Conservation (phyloP, 2,329 filamentous ascomycete genomes). For the Annulohypoxylon truncatum region DNA sequence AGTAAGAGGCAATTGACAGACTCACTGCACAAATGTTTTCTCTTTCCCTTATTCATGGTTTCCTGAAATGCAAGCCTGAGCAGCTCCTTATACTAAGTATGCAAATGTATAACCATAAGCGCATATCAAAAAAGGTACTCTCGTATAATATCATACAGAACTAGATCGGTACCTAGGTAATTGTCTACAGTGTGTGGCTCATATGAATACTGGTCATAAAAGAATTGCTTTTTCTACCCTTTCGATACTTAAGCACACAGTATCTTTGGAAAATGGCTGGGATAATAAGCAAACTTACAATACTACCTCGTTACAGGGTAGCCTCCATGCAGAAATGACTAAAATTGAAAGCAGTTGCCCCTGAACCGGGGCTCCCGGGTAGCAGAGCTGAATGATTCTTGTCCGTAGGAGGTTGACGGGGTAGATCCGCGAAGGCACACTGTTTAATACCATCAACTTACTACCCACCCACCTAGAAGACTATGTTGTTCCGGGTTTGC, state of each 20-base stretch:
- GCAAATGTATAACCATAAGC: no score
- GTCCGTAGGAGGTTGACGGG: neutral
- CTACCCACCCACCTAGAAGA: neutral
- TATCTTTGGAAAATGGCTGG: neutral
- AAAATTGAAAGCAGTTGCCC: neutral
- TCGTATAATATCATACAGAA: no score
- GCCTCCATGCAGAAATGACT: neutral
- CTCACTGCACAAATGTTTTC: no score
- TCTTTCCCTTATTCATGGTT: no score
- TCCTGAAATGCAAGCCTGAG: no score
- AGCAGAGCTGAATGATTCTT: neutral
- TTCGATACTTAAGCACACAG: neutral
- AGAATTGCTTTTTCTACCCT: neutral
- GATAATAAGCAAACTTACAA: neutral
- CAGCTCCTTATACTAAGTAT: no score
- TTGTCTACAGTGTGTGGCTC: neutral
- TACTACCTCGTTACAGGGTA: neutral
- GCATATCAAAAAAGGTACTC: no score
- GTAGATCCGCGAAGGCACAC: neutral
- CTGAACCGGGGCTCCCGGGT: slow-evolving; percentile 23
- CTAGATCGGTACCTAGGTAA: neutral
- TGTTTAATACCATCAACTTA: neutral
- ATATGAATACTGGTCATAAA: neutral
- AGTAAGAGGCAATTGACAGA: no score
- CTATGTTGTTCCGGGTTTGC: neutral